phyloP scores from a whole-genome alignment of 1,284 basidiomycete genomes.

The Thelephora terrestris region DNA sequence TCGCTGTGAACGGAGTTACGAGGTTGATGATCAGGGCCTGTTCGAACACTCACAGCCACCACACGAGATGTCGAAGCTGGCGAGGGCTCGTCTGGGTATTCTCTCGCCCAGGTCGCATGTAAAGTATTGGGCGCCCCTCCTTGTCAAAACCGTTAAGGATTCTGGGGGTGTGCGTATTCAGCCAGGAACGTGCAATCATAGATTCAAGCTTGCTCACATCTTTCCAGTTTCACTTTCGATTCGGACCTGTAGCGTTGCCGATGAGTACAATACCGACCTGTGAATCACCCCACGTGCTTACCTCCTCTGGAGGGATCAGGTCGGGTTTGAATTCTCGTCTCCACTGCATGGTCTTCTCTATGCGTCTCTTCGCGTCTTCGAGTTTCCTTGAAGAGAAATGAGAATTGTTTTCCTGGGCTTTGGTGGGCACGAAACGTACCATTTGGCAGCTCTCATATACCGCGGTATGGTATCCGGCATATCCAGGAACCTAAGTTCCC shows the following conservation, averaged over 20 bases:
- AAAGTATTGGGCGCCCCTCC: constrained; percentile 73
- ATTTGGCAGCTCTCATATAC: constrained; percentile 79
- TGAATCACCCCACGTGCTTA: constrained; percentile 11
- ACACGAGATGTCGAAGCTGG: constrained; percentile 76
- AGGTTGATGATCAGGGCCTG: no score
- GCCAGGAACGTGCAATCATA: not conserved
- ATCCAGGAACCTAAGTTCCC: constrained; percentile 69
- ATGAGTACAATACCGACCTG: not conserved
- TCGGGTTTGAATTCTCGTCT: constrained; percentile 75
- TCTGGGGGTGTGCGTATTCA: constrained; percentile 26
- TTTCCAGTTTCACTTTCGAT: constrained; percentile 78
- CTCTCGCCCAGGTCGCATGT: constrained; percentile 76
- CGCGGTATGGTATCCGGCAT: constrained; percentile 67
- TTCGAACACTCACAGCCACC: constrained; percentile 40
- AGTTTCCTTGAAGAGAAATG: constrained; percentile 27
- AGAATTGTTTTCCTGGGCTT: no score
- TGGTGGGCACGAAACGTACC: constrained; percentile 24
- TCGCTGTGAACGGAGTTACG: constrained; percentile 25
- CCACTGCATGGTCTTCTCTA: constrained; percentile 74
- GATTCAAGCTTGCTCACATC: constrained; percentile 45
- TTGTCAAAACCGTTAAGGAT: constrained; percentile 75
- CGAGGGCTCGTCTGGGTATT: constrained; percentile 70
- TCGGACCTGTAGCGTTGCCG: constrained; percentile 31
- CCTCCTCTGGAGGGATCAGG: constrained; percentile 69
- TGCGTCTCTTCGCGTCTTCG: constrained; percentile 65